Base-by-base conservation (phyloP, 2,329 filamentous ascomycete species). In the Sarocladiaceae sp. region DNA sequence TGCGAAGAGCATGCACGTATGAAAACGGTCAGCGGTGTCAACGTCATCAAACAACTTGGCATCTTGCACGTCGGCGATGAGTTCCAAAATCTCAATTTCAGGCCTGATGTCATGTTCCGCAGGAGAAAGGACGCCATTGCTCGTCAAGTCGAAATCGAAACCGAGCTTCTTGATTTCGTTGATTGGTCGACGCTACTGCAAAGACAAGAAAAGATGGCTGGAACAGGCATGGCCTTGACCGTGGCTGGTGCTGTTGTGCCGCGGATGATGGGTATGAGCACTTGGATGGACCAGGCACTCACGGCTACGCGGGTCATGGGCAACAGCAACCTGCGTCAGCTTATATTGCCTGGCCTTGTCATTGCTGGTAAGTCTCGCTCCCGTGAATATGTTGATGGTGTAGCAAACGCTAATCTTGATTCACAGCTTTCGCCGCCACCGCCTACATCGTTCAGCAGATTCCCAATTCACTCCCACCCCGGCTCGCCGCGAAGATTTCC, bases 191-290 rank as follows among this genome's bases (percentile, higher is more conserved):
- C 84, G 11, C 72, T 97, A 5, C 79, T 96, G 73, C 90, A 97
- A 63, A 81, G 85, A 51, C 93, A 97, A 66, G 94, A 99, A 70
- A 99, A 97, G 77, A 79, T 95, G 52, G 92, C 93, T 5, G 90
- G 93, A 35, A 95, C 92, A 3, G 88, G 94, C 57, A 92, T 99
- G 87, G 94, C 93, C 5, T 78, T 99, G 64, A 99, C 94, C 1
- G 81, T 96, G 31, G 88, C 88, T 10, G 92, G 90, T 53, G 90
- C 96, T 2, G 76, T 97, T 4, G 90, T 93, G 53, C 83, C 87
- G 47, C 82, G 90, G 46, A 78, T 94, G 63, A 74, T 99, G 35
- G 90, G 92, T 54, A 88, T 91, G 56, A 84, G 88, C 59, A 86
- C 88, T 49, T 97, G 93, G 91, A 74, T 97, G 59, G 93, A 97